Percentiles rank a stretch among this genome's conserved stretches.
These are phyloP conservation scores for Barbarea vulgaris DNA, from an alignment of 345 rosid genomes.

Conservation along the genomic window DNA sequence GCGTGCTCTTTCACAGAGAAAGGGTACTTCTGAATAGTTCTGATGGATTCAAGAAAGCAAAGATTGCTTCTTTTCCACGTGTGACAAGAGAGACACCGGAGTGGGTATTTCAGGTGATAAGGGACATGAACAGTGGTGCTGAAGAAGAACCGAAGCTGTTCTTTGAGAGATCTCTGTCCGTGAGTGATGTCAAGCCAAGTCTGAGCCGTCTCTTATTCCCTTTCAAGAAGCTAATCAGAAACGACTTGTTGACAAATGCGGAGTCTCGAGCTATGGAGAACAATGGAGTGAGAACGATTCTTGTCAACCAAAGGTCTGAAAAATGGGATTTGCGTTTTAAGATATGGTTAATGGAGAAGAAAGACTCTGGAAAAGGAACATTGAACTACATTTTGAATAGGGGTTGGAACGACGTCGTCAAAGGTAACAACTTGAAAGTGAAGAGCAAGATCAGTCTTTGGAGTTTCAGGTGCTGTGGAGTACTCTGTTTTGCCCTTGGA, in stretches of 20 bases:
- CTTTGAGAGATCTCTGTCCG: neutral
- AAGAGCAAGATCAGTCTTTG: neutral
- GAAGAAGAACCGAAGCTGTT: neutral
- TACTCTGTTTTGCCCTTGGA: neutral
- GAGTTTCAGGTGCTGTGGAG: neutral
- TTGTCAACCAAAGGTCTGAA: neutral
- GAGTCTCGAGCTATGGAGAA: neutral
- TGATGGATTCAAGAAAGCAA: neutral
- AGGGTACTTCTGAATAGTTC: too few relatives aligned
- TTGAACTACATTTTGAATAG: neutral
- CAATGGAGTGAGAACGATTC: neutral
- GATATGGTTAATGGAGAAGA: neutral
- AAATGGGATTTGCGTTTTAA: neutral
- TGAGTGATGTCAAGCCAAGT: neutral
- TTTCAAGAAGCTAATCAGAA: neutral
- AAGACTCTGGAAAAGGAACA: neutral
- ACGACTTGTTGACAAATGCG: neutral
- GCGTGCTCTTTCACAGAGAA: neutral
- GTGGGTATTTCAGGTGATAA: neutral
- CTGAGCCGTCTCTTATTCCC: conserved; percentile 18
- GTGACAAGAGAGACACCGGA: neutral
- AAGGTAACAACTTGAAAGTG: neutral
- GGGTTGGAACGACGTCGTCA: neutral
- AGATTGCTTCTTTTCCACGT: neutral
- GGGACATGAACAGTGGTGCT: neutral